Conservation (phyloP, 2,329 filamentous ascomycete species). For the Venturia pyrina region DNA sequence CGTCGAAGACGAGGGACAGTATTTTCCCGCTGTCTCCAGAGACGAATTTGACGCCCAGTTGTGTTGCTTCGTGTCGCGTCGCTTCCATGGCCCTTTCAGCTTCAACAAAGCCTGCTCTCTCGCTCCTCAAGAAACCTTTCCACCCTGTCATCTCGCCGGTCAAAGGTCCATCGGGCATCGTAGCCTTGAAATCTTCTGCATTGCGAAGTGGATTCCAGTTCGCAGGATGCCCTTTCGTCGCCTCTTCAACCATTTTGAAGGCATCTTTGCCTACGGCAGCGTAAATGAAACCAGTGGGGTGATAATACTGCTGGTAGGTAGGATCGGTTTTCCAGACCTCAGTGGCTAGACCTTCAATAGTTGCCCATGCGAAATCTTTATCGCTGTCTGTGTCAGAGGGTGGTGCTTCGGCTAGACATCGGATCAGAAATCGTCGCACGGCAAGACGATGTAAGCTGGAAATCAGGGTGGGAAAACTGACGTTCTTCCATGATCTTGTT, state of each 20-base stretch:
- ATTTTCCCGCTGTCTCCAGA: constrained; percentile 33
- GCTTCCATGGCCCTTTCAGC: constrained; percentile 40
- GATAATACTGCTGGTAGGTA: constrained; percentile 34
- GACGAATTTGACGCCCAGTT: constrained; percentile 38
- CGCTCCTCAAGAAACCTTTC: constrained; percentile 38
- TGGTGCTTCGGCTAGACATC: constrained; percentile 15
- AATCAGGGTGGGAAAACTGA: constrained; percentile 13
- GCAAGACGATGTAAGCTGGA: background rate
- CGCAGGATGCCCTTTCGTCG: constrained; percentile 25
- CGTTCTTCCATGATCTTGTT: constrained; percentile 40
- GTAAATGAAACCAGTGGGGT: constrained; percentile 38
- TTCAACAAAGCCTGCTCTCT: constrained; percentile 44
- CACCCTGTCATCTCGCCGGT: constrained; percentile 41
- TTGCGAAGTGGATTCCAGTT: constrained; percentile 28
- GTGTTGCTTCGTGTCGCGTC: constrained; percentile 34
- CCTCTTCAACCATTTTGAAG: constrained; percentile 28
- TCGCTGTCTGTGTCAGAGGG: constrained; percentile 20
- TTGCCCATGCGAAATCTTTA: constrained; percentile 27
- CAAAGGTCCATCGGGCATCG: constrained; percentile 43
- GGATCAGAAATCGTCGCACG: constrained; percentile 6
- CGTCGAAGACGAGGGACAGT: constrained; percentile 27
- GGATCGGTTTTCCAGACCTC: constrained; percentile 35
- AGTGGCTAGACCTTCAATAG: constrained; percentile 26
- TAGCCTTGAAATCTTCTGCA: constrained; percentile 37
- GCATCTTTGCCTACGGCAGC: constrained; percentile 33